These are phyloP conservation scores for Phaeophleospora eucalypticola DNA, from an alignment of 2,329 filamentous ascomycete genomes.

Conservation along the genomic window DNA sequence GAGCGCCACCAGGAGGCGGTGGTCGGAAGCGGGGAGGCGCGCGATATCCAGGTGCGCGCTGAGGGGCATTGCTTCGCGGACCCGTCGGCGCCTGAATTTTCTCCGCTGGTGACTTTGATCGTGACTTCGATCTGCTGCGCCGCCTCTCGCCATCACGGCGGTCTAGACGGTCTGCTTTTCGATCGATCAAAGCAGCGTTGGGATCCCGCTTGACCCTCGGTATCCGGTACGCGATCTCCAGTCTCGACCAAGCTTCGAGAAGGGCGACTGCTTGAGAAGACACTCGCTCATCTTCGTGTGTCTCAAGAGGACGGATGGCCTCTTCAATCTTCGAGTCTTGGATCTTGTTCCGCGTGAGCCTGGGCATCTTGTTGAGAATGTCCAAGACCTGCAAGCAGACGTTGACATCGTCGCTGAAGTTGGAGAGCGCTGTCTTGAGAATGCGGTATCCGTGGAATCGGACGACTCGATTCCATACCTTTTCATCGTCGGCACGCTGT, in stretches of 20 bases:
- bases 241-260: constrained; percentile 78
- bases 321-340: constrained; percentile 91
- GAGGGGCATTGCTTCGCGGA: constrained; percentile 50
- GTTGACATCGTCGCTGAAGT: constrained; percentile 85
- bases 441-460: constrained; percentile 98
- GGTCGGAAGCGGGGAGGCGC: constrained; percentile 41
- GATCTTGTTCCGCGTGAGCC: constrained; percentile 94
- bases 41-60: constrained; percentile 57
- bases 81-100: constrained; percentile 49
- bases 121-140: constrained; percentile 45
- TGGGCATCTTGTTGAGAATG: constrained; percentile 82
- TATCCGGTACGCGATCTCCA: constrained; percentile 89
- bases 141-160: constrained; percentile 52
- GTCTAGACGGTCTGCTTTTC: constrained; percentile 62
- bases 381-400: constrained; percentile 84
- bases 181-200: constrained; percentile 48
- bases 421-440: constrained; percentile 77
- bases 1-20: constrained; percentile 46
- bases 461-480: constrained; percentile 81
- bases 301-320: constrained; percentile 64
- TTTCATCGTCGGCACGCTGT: constrained; percentile 79
- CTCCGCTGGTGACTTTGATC: constrained; percentile 47
- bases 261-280: constrained; percentile 66
- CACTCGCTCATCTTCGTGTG: constrained; percentile 65
- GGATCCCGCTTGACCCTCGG: constrained; percentile 82